A percentile compares a stretch with the other conserved stretches of the same genome.
phyloP scores from a whole-genome alignment of 202 grass and related monocot genomes.

The Bolboschoenoplectus hybrid region DNA sequence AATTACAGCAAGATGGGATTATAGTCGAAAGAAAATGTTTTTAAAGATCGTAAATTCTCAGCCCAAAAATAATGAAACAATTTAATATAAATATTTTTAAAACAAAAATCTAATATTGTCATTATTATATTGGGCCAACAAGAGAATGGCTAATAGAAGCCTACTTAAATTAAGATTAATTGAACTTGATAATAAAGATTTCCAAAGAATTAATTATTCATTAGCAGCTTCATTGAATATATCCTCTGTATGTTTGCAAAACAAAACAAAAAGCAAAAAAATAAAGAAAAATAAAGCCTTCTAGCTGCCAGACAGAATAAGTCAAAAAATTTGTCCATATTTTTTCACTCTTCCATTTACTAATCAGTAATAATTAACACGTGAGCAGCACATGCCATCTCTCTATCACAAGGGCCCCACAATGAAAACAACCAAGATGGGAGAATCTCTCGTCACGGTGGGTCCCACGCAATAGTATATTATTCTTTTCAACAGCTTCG shows the following conservation, averaged over 20 bases:
- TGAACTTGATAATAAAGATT: neutral
- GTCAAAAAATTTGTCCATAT: neutral
- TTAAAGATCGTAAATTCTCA: neutral
- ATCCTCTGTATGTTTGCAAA: neutral
- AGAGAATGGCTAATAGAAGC: too few relatives aligned
- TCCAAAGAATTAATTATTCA: neutral
- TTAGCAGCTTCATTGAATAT: too few relatives aligned
- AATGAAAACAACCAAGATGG: conserved; percentile 48
- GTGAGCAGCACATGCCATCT: conserved; percentile 16
- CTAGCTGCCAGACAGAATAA: conserved; percentile 11
- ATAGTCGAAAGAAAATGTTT: neutral
- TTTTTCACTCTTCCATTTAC: neutral
- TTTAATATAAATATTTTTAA: too few relatives aligned
- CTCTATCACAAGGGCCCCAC: conserved; percentile 37
- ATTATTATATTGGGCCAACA: too few relatives aligned
- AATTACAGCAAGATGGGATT: neutral
- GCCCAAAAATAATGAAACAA: neutral
- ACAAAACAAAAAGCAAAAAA: neutral
- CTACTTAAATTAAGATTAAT: too few relatives aligned
- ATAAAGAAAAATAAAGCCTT: neutral
- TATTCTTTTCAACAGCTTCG: conserved; percentile 56
- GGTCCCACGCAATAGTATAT: conserved; percentile 43
- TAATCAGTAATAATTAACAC: neutral
- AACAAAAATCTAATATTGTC: too few relatives aligned
- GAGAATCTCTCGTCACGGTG: conserved; percentile 53